phyloP scores from a whole-genome alignment of 495 filamentous ascomycete genomes.

The Daldinia bambusicola region DNA sequence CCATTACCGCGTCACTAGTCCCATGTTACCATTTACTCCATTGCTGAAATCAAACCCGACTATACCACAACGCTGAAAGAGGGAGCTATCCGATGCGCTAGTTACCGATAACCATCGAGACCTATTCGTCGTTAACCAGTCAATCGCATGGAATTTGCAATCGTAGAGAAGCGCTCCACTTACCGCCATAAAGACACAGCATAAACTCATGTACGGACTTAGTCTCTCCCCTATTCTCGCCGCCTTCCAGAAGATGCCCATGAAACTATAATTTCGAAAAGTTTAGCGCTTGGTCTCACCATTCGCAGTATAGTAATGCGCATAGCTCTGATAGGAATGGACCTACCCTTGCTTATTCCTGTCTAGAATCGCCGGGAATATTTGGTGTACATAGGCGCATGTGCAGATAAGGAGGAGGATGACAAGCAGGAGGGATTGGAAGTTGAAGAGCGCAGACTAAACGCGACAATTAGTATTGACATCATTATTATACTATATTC shows the following conservation, averaged over 20 bases:
- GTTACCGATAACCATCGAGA: constrained; percentile 45
- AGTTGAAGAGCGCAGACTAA: constrained; percentile 97
- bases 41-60: constrained; percentile 28
- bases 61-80: constrained; percentile 18
- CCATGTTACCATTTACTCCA: constrained; percentile 10
- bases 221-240: constrained; percentile 92
- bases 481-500: not conserved
- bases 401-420: constrained; percentile 96
- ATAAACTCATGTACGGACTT: constrained; percentile 95
- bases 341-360: constrained; percentile 87
- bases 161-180: constrained; percentile 19
- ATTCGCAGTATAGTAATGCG: not conserved
- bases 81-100: constrained; percentile 14
- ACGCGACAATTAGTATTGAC: not conserved
- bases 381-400: constrained; percentile 87
- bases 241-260: constrained; percentile 96
- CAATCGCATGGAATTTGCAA: not conserved
- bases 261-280: constrained; percentile 63
- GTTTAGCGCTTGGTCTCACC: constrained; percentile 20
- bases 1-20: not conserved
- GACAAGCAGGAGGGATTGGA: constrained; percentile 91
- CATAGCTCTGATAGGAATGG: not conserved
- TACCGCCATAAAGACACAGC: constrained; percentile 95
- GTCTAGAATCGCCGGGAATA: constrained; percentile 92
- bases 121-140: constrained; percentile 18